These are phyloP conservation scores for Pseudogymnoascus sp. DNA, from an alignment of 2,329 filamentous ascomycete species.

Conservation along the genomic window DNA sequence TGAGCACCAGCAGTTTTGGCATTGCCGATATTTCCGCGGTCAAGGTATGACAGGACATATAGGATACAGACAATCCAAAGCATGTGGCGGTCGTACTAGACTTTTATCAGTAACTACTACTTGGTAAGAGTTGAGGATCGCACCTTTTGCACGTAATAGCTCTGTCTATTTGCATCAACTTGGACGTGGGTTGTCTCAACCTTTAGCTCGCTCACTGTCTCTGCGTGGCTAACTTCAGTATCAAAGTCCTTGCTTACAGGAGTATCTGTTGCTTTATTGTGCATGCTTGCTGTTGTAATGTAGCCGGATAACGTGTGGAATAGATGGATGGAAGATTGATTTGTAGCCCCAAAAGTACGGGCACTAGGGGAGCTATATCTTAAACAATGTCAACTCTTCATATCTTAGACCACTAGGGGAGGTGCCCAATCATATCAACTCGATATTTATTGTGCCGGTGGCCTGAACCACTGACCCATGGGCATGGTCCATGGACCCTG, in stretches of 20 bases:
- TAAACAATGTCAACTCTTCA: background rate
- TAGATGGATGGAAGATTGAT: background rate
- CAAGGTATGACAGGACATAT: constrained; percentile 10
- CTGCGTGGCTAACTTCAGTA: background rate
- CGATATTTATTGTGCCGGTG: background rate
- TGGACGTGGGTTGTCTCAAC: background rate
- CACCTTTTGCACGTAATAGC: background rate
- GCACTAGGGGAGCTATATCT: background rate
- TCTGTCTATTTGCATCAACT: background rate
- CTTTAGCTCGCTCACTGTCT: background rate
- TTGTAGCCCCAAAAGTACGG: background rate
- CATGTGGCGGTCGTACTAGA: background rate
- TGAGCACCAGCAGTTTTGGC: constrained; percentile 16
- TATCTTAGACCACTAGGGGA: background rate
- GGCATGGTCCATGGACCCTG: background rate
- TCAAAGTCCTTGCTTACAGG: background rate
- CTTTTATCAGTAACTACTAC: background rate
- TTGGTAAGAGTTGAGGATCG: background rate
- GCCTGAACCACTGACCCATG: background rate
- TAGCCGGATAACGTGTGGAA: background rate
- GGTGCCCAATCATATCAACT: background rate
- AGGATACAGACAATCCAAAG: background rate
- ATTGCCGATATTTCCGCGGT: constrained; percentile 21
- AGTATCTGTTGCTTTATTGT: background rate
- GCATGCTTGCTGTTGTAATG: background rate